Percentiles rank a stretch among this genome's conserved stretches.
These are phyloP conservation scores for Aspergillus transmontanensis DNA, from an alignment of 2,329 filamentous ascomycete species.

Conservation along the genomic window DNA sequence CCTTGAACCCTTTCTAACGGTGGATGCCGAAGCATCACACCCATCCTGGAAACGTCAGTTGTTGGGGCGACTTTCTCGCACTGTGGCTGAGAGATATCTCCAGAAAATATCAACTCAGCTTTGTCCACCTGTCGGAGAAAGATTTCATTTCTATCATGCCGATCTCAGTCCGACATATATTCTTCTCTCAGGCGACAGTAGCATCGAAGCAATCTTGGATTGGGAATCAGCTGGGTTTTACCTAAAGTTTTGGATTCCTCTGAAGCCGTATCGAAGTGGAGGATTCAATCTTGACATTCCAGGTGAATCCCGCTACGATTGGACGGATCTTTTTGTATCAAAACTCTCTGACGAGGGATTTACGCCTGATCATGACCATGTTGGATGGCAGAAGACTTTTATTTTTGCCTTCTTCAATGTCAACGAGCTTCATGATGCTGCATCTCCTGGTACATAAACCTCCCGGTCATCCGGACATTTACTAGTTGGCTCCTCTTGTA, in stretches of 20 bases:
- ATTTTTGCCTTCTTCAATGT: not conserved
- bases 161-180: conserved; percentile 14
- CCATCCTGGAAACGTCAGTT: conserved; percentile 1
- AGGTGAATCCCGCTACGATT: not conserved
- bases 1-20: conserved; percentile 7
- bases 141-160: conserved; percentile 10
- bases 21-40: not conserved
- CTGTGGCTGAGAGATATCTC: not conserved
- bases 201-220: conserved; percentile 10
- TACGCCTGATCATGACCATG: not conserved
- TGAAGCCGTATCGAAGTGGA: conserved; percentile 7
- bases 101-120: not conserved
- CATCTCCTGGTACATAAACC: too few relatives aligned
- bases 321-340: not conserved
- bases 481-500: too few relatives aligned
- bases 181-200: conserved; percentile 8
- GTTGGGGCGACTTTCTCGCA: conserved; percentile 2
- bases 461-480: too few relatives aligned
- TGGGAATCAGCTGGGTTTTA: conserved; percentile 16
- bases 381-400: not conserved
- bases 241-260: conserved; percentile 12
- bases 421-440: not conserved
- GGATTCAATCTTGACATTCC: conserved; percentile 2
- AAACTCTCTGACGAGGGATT: not conserved
- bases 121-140: not conserved